Percentiles rank a stretch among this genome's conserved stretches.
phyloP scores from a whole-genome alignment of 2,329 filamentous ascomycete species.

The Xylariaceae sp. region DNA sequence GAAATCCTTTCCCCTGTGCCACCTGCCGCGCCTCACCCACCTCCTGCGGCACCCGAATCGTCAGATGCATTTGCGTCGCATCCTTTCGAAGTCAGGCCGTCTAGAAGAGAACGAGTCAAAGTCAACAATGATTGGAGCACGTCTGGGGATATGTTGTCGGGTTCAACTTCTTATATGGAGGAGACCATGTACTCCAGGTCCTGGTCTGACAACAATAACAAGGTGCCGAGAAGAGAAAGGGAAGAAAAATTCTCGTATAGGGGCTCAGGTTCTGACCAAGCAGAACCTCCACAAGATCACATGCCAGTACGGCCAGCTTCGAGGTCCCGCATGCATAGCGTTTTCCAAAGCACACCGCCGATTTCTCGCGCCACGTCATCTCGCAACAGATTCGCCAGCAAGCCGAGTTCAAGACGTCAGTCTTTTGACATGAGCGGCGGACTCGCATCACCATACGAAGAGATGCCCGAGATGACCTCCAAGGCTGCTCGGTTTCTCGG shows the following conservation, averaged over 20 bases:
- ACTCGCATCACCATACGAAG: constrained; percentile 67
- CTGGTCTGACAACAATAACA: constrained; percentile 57
- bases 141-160: constrained; percentile 73
- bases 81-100: constrained; percentile 52
- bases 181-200: constrained; percentile 58
- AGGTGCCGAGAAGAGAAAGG: constrained; percentile 47
- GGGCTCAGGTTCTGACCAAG: constrained; percentile 66
- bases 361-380: constrained; percentile 65
- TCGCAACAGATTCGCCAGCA: constrained; percentile 56
- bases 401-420: constrained; percentile 59
- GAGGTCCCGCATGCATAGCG: constrained; percentile 55
- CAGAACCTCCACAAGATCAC: constrained; percentile 32
- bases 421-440: constrained; percentile 62
- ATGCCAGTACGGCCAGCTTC: constrained; percentile 46
- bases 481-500: constrained; percentile 78
- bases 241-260: constrained; percentile 58
- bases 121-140: constrained; percentile 64
- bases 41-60: constrained; percentile 38
- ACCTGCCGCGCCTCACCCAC: constrained; percentile 38
- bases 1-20: constrained; percentile 25
- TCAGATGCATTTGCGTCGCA: constrained; percentile 44
- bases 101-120: constrained; percentile 71
- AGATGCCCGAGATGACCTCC: constrained; percentile 57
- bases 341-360: constrained; percentile 64
- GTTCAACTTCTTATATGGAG: constrained; percentile 50